phyloP scores from a whole-genome alignment of 2,329 filamentous ascomycete species.

The Talaromyces rugulosus region DNA sequence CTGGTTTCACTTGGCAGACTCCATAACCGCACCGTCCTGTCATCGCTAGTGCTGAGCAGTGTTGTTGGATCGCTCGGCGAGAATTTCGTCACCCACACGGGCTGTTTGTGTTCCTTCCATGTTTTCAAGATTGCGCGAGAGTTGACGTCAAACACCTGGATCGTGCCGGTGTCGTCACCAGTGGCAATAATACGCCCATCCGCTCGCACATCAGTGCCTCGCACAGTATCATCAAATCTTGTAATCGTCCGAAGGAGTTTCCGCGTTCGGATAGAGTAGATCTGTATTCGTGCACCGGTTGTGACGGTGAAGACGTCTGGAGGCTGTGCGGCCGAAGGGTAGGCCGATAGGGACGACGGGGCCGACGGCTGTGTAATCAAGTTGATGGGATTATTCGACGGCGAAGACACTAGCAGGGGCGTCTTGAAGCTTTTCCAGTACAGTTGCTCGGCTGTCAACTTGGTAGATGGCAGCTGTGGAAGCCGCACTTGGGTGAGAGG shows the following conservation, averaged over 20 bases:
- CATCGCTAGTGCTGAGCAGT: slow-evolving; percentile 85
- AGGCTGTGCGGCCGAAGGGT: slow-evolving; percentile 43
- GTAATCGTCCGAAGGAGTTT: slow-evolving; percentile 93
- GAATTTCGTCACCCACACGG: slow-evolving; percentile 88
- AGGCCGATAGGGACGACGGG: slow-evolving; percentile 40
- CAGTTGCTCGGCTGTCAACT: slow-evolving; percentile 79
- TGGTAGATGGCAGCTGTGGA: slow-evolving; percentile 71
- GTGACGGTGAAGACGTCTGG: slow-evolving; percentile 76
- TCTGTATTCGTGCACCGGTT: slow-evolving; percentile 87
- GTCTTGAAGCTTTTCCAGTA: slow-evolving; percentile 98
- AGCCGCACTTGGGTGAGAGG: slow-evolving; percentile 78
- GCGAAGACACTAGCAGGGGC: slow-evolving; percentile 82
- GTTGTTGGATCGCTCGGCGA: slow-evolving; percentile 83
- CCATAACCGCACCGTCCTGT: slow-evolving; percentile 90
- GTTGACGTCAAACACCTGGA: slow-evolving; percentile 91
- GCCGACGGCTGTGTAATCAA: slow-evolving; percentile 72
- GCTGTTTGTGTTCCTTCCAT: slow-evolving; percentile 91
- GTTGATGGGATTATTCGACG: slow-evolving; percentile 83
- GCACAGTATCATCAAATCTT: slow-evolving; percentile 85
- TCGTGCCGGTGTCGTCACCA: slow-evolving; percentile 83
- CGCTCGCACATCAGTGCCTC: slow-evolving; percentile 79
- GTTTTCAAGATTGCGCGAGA: slow-evolving; percentile 91
- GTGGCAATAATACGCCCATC: slow-evolving; percentile 88
- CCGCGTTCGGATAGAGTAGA: slow-evolving; percentile 87
- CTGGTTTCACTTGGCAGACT: slow-evolving; percentile 79